Base-by-base conservation (phyloP, 1,284 basidiomycete species). In the Leucoagaricus sp. region DNA sequence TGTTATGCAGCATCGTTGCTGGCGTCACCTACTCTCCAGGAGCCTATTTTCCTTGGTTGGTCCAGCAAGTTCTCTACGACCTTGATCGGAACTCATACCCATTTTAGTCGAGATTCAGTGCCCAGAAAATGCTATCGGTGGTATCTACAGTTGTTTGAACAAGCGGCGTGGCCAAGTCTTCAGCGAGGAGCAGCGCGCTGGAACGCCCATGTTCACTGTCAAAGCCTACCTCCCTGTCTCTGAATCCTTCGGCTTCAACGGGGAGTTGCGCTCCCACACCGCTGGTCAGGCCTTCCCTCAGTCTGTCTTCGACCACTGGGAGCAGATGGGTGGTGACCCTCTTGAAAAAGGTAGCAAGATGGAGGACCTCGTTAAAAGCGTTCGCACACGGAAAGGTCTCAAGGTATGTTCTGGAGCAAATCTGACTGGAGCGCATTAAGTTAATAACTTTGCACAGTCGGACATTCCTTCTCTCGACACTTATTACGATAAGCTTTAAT, bases 231-330 rank as follows among this genome's bases (percentile, higher is more conserved):
- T 98, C 53, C 96, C 96, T 71, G 95, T 98, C 76, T 81, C 83
- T 75, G 96, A 98, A 79, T 98, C 96, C 17, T 99, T 99, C 81
- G 96, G 97, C 67, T 99, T 99, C 90, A 98, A 96, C 77, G 94
- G 91, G 67, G 96, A 93, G 66, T 87, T 99, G 57, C 92, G 97
- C 69, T 86, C 89, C 70, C 89, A 91, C 60, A 99, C 96, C 49
- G 86, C 85, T 72, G 96, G 96, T 59, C 97, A 99, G 82, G 97
- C 96, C 65, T 98, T 98, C 94, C 96, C 96, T 59, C 96, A 98
- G 75, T 75, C 79, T 66, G 96, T 98, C 70, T 94, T 98, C 73
- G 94, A 97, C 74, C 93, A 94, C 74, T 95, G 90, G 90, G 87
- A 91, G 67, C 60, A 85, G 64, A 91, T 96, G 86, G 81, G 79